Conservation (phyloP, 2,329 filamentous ascomycete species). For the Ceratocystiopsis brevicomis region DNA sequence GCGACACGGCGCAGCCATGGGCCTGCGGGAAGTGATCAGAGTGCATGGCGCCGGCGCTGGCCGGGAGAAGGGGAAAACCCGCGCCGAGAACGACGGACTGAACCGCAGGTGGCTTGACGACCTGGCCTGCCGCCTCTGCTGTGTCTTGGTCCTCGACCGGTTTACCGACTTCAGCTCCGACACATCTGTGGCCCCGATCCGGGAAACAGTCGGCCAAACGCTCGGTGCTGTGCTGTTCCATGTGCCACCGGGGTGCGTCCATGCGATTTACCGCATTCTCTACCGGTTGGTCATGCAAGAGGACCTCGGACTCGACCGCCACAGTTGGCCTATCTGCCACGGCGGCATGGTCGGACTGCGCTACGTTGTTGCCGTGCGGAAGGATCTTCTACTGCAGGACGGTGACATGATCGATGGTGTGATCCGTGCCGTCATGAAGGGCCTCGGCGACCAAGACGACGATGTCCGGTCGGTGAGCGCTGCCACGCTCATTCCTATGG, state of each 20-base stretch:
- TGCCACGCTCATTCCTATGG: conserved; percentile 91
- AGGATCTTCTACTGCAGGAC: conserved; percentile 74
- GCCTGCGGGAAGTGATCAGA: conserved; percentile 72
- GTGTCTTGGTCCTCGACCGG: conserved; percentile 89
- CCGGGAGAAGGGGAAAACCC: conserved; percentile 48
- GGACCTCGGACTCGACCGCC: conserved; percentile 52
- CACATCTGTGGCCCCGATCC: conserved; percentile 86
- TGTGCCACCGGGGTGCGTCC: conserved; percentile 59
- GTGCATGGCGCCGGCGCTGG: conserved; percentile 86
- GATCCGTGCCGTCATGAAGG: conserved; percentile 83
- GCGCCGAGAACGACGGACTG: conserved; percentile 54
- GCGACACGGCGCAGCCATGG: conserved; percentile 89
- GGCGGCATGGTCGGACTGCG: conserved; percentile 93
- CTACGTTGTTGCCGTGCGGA: conserved; percentile 87
- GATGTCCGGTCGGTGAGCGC: conserved; percentile 94
- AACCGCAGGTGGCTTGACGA: conserved; percentile 87
- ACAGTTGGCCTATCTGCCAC: conserved; percentile 88
- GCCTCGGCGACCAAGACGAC: conserved; percentile 75
- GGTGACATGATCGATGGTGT: conserved; percentile 80
- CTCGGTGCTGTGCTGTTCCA: conserved; percentile 78
- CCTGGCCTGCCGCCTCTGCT: conserved; percentile 82
- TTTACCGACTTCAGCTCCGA: conserved; percentile 98
- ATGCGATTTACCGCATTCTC: conserved; percentile 67
- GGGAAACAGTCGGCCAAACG: conserved; percentile 88
- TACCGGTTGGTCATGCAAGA: conserved; percentile 84